A percentile compares a stretch with the other conserved stretches of the same genome.
phyloP scores from a whole-genome alignment of 1,284 basidiomycete genomes.

The Ganoderma sinense region DNA sequence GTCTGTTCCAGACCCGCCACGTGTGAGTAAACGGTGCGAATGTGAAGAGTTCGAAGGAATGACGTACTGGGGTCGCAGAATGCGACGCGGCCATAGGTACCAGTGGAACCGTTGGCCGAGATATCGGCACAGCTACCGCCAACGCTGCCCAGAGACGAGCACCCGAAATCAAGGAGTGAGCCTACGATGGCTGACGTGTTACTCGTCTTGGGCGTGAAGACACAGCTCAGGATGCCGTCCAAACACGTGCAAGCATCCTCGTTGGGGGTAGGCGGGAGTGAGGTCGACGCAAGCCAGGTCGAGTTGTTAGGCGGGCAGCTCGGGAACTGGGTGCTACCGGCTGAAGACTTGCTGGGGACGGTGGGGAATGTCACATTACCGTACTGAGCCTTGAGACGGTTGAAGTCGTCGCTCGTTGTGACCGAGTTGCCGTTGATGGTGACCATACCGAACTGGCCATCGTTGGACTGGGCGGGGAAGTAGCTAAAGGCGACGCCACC shows the following conservation, averaged over 20 bases:
- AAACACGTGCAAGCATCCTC: conserved; percentile 83
- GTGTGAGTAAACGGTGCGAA: not conserved
- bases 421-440: conserved; percentile 74
- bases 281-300: conserved; percentile 70
- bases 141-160: conserved; percentile 69
- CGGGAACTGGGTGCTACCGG: conserved; percentile 62
- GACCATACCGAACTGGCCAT: conserved; percentile 87
- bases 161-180: conserved; percentile 71
- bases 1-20: conserved; percentile 47
- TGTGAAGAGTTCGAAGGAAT: not conserved
- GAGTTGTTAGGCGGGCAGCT: conserved; percentile 70
- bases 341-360: conserved; percentile 63
- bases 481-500: conserved; percentile 91
- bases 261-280: conserved; percentile 87
- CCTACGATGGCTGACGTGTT: conserved; percentile 79
- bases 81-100: conserved; percentile 79
- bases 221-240: conserved; percentile 72
- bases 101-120: conserved; percentile 74
- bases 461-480: conserved; percentile 74
- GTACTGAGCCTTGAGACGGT: conserved; percentile 71
- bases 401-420: conserved; percentile 73
- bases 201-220: conserved; percentile 66
- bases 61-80: conserved; percentile 77
- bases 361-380: conserved; percentile 65
- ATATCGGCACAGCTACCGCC: conserved; percentile 76